phyloP scores from a whole-genome alignment of 2,329 filamentous ascomycete genomes.

The Venturia nashicola region DNA sequence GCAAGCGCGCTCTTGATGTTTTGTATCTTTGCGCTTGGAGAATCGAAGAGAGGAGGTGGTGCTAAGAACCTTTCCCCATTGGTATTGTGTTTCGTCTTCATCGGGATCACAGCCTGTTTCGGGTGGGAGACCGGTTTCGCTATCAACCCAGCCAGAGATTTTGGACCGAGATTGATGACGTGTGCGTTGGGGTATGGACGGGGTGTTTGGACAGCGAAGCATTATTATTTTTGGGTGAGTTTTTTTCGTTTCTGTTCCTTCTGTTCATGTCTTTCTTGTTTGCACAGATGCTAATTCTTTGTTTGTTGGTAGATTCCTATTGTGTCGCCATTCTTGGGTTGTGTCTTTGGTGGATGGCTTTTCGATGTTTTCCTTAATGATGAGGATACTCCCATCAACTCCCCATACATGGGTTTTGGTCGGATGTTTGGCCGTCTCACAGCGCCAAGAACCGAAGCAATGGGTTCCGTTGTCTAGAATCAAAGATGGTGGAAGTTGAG shows the following conservation, averaged over 20 bases:
- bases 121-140: constrained; percentile 10
- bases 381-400: constrained; percentile 7
- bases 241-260: background rate
- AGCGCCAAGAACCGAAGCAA: background rate
- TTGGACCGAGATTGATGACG: constrained; percentile 7
- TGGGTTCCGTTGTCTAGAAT: background rate
- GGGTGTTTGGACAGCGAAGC: constrained; percentile 5
- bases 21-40: constrained; percentile 3
- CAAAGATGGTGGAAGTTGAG: too few species aligned
- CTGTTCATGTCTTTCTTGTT: background rate
- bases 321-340: constrained; percentile 7
- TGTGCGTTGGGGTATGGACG: constrained; percentile 5
- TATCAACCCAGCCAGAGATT: constrained; percentile 7
- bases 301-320: constrained; percentile 4
- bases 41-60: background rate
- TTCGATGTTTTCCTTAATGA: constrained; percentile 14
- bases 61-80: constrained; percentile 2
- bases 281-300: background rate
- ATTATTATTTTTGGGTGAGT: constrained; percentile 10
- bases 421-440: background rate
- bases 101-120: constrained; percentile 8
- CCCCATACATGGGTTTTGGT: constrained; percentile 1
- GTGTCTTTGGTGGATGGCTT: constrained; percentile 6
- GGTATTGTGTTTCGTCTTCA: constrained; percentile 2
- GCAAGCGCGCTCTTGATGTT: constrained; percentile 8